These are phyloP conservation scores for Syncephalis plumigaleata DNA, from an alignment of 371 early-diverging fungal species.

Conservation along the genomic window DNA sequence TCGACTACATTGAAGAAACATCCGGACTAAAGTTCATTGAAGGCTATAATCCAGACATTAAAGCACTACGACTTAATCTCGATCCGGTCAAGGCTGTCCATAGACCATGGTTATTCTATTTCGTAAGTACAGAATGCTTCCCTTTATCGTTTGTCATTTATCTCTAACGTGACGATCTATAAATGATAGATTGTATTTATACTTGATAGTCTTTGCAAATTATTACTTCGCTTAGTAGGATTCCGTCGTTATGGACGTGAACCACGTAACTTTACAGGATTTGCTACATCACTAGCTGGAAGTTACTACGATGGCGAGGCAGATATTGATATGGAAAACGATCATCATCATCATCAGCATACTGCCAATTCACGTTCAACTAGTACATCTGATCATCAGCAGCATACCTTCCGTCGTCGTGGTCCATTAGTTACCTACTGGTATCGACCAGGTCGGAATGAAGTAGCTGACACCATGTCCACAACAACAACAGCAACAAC, in stretches of 20 bases:
- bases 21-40: constrained; percentile 21
- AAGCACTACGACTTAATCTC: constrained; percentile 30
- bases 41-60: constrained; percentile 32
- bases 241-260: background rate
- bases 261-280: background rate
- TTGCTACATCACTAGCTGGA: background rate
- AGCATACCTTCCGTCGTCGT: too few species aligned
- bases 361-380: too few species aligned
- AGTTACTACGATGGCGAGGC: background rate
- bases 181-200: background rate
- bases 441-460: background rate
- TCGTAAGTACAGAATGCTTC: constrained; percentile 8
- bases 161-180: background rate
- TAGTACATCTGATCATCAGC: too few species aligned
- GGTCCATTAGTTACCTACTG: too few species aligned
- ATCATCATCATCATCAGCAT: too few species aligned
- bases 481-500: constrained; percentile 16
- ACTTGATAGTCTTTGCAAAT: background rate
- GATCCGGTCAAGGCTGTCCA: constrained; percentile 47
- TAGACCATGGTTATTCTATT: constrained; percentile 42
- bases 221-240: background rate
- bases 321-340: too few species aligned
- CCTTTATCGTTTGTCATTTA: background rate
- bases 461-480: background rate
- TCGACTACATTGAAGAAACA: constrained; percentile 20